Evolutionary conservation across 2,329 filamentous ascomycete species (phyloP), one percentile per base, ranked within the genome.

Genomic region (Emericellopsis atlantica): DNA sequence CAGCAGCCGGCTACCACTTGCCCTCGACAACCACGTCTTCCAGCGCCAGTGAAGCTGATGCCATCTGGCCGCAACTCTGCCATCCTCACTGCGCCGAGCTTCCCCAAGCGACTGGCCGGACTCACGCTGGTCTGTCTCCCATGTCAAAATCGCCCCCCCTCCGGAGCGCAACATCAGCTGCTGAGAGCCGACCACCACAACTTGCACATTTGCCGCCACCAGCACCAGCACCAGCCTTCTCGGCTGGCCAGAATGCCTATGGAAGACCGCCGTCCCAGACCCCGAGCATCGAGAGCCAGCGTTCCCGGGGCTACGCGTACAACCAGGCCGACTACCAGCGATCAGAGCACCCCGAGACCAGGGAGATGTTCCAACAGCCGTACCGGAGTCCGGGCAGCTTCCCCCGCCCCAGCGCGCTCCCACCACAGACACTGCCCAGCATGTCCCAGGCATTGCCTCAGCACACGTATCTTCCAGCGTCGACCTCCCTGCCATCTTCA

Each of bases 81-180:
- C 38, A 33, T 10, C 23, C 24, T 12, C 23, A 41, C 15, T 14
- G 23, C 23, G 22, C 40, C 21, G 33, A 35, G 24, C 18, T 14
- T 21, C 15, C 22, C 9, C 22, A 16, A 40, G 23, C 18, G 31
- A 33, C 36, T 39, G 29, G 15, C 29, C 16, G 36, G n/a, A 23
- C 39, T 26, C 23, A 9, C 18, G 34, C 65, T 55, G 67, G 67
- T 68, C 74, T 72, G 58, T 82, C 82, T 65, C 78, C 79, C 70
- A 82, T 82, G 79, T 81, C 79, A 69, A 76, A 75, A 58, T 80
- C 78, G 67, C 75, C 77, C 54, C 70, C 70, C 51, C 72, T 75
- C 60, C 66, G 69, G 57, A 77, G 73, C 65, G 58, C 63, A 66
- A 68, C 68, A 58, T 70, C 65, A 60, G 72, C 77, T 61, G 67